Conservation (phyloP, 164 flowering plant species). For the Piper longum region DNA sequence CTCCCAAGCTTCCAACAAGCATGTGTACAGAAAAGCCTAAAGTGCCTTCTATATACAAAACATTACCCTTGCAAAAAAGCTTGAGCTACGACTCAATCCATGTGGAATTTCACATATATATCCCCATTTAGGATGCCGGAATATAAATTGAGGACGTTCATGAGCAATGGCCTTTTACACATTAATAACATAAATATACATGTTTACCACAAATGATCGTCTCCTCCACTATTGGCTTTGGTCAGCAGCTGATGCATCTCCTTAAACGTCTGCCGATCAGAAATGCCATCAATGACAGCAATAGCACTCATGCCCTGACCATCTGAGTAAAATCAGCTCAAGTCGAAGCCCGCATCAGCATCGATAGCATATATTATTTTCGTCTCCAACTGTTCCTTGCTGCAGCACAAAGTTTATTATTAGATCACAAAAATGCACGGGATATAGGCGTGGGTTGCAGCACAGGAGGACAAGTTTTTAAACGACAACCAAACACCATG, state of each 20-base stretch:
- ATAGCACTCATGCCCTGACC: background rate
- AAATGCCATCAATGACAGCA: no score
- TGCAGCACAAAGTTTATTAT: constrained; percentile 17
- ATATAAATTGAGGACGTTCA: background rate
- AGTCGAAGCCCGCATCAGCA: constrained; percentile 93
- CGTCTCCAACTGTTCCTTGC: constrained; percentile 78
- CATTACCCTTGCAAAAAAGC: no score
- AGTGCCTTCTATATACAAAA: no score
- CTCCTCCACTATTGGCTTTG: background rate
- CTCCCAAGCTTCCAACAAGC: no score
- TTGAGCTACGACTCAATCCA: no score
- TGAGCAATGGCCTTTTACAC: background rate
- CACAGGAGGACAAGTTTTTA: no score
- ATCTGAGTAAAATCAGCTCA: constrained; percentile 34
- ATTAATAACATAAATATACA: background rate
- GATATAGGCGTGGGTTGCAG: background rate
- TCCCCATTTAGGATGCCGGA: no score
- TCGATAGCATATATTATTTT: constrained; percentile 79
- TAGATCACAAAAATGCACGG: background rate
- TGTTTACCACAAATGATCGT: background rate
- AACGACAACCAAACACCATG: no score
- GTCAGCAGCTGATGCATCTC: background rate
- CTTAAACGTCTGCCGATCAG: background rate
- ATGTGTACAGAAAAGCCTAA: no score
- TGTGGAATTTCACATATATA: no score